Evolutionary conservation across 352 stramenopile genomes (phyloP).

Genomic region (Bremia lactucae): DNA sequence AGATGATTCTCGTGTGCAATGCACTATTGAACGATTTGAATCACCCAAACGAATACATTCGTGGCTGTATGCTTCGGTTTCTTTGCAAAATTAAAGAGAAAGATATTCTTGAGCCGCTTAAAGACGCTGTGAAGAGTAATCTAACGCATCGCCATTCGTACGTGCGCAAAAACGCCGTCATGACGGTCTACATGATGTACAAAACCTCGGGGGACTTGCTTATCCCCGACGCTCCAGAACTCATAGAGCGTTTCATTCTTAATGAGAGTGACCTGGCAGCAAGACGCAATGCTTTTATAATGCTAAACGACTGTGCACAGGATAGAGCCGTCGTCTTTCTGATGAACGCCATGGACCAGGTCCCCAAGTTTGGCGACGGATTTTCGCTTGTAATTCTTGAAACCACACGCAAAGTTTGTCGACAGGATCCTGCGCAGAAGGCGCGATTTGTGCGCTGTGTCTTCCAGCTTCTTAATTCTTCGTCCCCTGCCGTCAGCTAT

Average conservation of each 20-base stretch:
- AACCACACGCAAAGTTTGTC: constrained; percentile 97
- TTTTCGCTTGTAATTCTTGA: constrained; percentile 99
- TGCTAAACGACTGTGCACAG: constrained; percentile 98
- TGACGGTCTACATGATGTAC: constrained; percentile 97
- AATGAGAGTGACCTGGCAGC: constrained; percentile 91
- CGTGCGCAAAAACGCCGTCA: constrained; percentile 97
- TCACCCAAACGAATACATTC: constrained; percentile 99
- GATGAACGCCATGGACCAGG: constrained; percentile 94
- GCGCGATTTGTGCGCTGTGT: constrained; percentile 98
- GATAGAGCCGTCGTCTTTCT: constrained; percentile 96
- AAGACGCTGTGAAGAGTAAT: constrained; percentile 91
- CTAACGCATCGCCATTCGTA: constrained; percentile 98
- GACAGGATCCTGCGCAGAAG: constrained; percentile 96
- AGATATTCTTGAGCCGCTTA: constrained; percentile 88
- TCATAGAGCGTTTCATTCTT: constrained; percentile 93
- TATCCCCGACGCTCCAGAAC: constrained; percentile 95
- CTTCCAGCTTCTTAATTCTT: constrained; percentile 94
- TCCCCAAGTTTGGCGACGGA: constrained; percentile 91
- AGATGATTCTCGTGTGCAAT: constrained; percentile 99
- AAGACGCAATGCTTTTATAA: constrained; percentile 97
- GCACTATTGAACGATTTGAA: constrained; percentile 99
- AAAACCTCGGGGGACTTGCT: constrained; percentile 90
- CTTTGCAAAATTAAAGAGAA: constrained; percentile 99
- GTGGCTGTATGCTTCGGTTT: constrained; percentile 98
- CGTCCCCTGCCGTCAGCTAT: constrained; percentile 90